Evolutionary conservation across 768 basidiomycete genomes (phyloP), one percentile per base, ranked within the genome.

Genomic region (Lentinula lateritia): DNA sequence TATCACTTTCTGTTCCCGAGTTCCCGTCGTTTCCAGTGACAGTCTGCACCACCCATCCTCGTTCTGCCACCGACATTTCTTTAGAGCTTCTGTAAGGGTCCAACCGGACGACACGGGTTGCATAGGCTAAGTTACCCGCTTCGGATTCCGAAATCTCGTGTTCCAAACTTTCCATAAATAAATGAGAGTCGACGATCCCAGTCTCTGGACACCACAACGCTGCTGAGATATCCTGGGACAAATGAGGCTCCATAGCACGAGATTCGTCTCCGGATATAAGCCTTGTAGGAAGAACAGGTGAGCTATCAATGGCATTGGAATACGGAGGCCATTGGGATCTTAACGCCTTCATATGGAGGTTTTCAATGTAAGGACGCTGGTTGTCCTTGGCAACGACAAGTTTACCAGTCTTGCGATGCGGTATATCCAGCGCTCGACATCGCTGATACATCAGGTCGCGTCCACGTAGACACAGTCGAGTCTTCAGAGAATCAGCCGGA

Each of bases 1-100:
- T 82, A 60, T 92, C 88, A 66, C 79, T 69, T 54, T 80, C 71
- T 15, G 68, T 70, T 28, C 28, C 28, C 28, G 28, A 28, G 61
- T 77, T 73, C 35, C 68, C 66, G 5, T 68, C 73, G 8, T 76
- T 78, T 6, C 77, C 82, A 9, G 89, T 88, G 28, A 86, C 78
- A 5, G 83, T 83, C 72, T 97, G 95, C 8, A 97, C 89, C 18
- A 95, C 86, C 95, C 95, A 98, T 1, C 95, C 94, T 18, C 80
- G 76, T 52, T 80, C 80, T 5, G 59, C 60, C n/a, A 71, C 66
- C 20, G 69, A 59, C 20, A 73, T 73, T 45, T 67, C 6, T 61
- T 74, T 69, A 18, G 72, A 67, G 41, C 65, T 48, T 41, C 58
- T 66, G 68, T 77, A 79, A 1, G 83, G 84, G 70, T 99, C 97